Percentiles rank a stretch among this genome's conserved stretches.
Conservation (phyloP, 73 alveolate genomes). For the Paramecium tetraurelia region DNA sequence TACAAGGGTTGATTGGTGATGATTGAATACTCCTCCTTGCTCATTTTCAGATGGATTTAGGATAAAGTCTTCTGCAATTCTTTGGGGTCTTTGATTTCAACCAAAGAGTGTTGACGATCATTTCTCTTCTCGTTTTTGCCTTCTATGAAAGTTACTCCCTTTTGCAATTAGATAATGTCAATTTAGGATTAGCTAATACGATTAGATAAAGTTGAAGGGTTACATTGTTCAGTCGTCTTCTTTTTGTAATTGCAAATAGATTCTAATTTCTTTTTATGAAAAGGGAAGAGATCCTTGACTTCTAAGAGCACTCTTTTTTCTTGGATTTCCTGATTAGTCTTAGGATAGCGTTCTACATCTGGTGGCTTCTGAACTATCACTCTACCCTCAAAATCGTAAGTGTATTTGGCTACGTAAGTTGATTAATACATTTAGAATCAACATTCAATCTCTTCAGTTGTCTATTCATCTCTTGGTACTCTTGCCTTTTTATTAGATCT, state of each 20-base stretch:
- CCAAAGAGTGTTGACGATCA: neutral
- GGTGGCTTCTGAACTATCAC: conserved; percentile 32
- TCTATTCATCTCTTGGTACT: neutral
- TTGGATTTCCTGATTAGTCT: neutral
- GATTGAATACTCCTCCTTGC: neutral
- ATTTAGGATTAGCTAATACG: neutral
- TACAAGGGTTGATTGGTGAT: neutral
- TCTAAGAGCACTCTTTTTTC: neutral
- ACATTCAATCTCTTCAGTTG: conserved; percentile 32
- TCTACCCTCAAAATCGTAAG: conserved; percentile 44
- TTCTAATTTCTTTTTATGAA: neutral
- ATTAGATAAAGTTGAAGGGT: neutral
- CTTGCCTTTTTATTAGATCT: neutral
- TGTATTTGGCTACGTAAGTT: conserved; percentile 10
- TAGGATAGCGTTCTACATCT: conserved; percentile 29
- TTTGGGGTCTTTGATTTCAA: neutral
- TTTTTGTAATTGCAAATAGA: neutral
- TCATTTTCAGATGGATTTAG: neutral
- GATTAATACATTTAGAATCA: conserved; percentile 35
- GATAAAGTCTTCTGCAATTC: neutral
- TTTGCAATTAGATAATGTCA: neutral
- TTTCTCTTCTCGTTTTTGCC: conserved; percentile 40
- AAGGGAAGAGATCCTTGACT: conserved; percentile 5
- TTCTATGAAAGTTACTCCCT: conserved; percentile 17
- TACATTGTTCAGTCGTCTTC: neutral